Conservation (phyloP, 306 rosid species). For the Nissolia schottii region DNA sequence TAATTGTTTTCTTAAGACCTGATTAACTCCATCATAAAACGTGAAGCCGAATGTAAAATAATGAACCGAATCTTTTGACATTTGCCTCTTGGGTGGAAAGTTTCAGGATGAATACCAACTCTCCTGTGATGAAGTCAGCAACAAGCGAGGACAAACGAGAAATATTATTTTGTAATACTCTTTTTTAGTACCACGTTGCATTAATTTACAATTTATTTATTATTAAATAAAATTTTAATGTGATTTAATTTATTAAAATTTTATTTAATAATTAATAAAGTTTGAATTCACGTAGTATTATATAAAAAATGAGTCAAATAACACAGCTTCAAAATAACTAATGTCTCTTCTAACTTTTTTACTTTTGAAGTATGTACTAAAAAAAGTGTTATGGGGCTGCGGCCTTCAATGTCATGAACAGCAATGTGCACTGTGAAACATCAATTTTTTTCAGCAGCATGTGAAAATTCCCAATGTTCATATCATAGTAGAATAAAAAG, state of each 20-base stretch:
- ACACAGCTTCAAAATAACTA: no score
- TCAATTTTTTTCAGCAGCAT: not conserved
- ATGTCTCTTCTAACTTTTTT: not conserved
- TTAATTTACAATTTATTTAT: no score
- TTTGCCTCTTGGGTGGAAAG: not conserved
- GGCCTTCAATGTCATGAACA: not conserved
- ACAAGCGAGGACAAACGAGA: not conserved
- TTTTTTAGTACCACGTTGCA: no score
- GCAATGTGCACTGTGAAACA: not conserved
- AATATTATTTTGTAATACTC: no score
- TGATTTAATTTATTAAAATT: no score
- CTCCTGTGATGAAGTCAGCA: not conserved
- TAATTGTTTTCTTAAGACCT: not conserved
- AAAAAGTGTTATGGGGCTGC: not conserved
- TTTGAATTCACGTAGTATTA: no score
- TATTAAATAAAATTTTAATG: no score
- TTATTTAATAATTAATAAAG: no score
- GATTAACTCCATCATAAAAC: not conserved
- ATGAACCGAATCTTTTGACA: constrained; percentile 8
- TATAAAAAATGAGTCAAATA: no score
- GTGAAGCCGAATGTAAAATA: not conserved
- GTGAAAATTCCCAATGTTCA: not conserved
- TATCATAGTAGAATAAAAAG: not conserved
- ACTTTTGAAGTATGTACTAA: no score
- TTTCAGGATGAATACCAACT: not conserved